Evolutionary conservation across 106 monocot species (phyloP).

Genomic region (Platanthera guangdongensis): DNA sequence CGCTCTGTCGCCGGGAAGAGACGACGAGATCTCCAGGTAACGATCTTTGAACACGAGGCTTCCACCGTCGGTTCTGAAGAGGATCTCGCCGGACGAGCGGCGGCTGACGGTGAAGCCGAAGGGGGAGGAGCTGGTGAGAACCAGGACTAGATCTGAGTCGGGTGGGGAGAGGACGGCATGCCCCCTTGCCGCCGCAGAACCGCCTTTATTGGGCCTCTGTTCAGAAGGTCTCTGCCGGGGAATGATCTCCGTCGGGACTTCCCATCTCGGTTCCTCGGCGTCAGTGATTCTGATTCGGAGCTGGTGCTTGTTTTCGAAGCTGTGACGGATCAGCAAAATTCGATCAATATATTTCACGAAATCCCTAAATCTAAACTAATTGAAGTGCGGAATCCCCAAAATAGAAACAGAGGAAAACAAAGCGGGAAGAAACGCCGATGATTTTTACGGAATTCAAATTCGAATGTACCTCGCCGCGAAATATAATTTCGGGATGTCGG

Average conservation of each 20-base stretch:
- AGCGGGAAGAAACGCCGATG: neutral
- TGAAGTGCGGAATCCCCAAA: too few species aligned
- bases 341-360: neutral
- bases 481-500: constrained; percentile 32
- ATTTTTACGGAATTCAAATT: neutral
- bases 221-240: constrained; percentile 1
- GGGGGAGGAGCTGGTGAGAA: constrained; percentile 21
- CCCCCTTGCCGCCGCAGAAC: too few species aligned
- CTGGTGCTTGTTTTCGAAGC: constrained; percentile 47
- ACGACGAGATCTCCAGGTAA: constrained; percentile 34
- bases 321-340: neutral
- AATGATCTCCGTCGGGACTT: constrained; percentile 38
- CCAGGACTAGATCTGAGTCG: constrained; percentile 38
- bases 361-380: neutral
- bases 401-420: neutral
- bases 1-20: constrained; percentile 22
- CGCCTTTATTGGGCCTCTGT: neutral
- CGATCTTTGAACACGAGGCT: constrained; percentile 36
- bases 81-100: constrained; percentile 37
- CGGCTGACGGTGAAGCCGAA: constrained; percentile 41
- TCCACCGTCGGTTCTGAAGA: constrained; percentile 4
- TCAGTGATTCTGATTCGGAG: constrained; percentile 51
- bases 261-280: constrained; percentile 33
- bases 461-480: constrained; percentile 31
- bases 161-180: constrained; percentile 9